These are phyloP conservation scores for Athelia psychrophila DNA, from an alignment of 1,284 basidiomycete species.

Conservation along the genomic window DNA sequence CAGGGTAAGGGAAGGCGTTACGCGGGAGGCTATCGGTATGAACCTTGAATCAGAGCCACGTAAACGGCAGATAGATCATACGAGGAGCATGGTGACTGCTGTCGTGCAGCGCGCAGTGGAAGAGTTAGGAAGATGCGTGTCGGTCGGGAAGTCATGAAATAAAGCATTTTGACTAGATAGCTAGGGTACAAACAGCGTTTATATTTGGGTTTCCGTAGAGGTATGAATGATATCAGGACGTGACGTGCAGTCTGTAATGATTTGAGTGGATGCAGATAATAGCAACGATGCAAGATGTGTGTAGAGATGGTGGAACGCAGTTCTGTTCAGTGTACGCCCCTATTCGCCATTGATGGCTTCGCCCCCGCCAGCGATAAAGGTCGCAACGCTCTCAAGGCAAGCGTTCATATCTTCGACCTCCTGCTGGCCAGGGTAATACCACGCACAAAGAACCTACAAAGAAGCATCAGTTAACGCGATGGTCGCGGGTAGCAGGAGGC, in stretches of 20 bases:
- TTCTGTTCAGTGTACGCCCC: too few relatives aligned
- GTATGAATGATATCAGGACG: too few relatives aligned
- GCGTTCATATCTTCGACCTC: constrained; percentile 27
- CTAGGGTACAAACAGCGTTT: too few relatives aligned
- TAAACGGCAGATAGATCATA: constrained; percentile 24
- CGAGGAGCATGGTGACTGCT: constrained; percentile 55
- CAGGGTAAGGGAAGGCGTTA: constrained; percentile 10
- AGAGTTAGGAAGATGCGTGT: constrained; percentile 50
- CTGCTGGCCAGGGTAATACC: constrained; percentile 54
- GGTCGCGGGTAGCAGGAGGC: too few relatives aligned
- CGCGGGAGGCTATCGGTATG: constrained; percentile 12
- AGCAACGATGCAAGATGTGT: too few relatives aligned
- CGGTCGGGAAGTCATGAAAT: constrained; percentile 15
- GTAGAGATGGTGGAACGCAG: too few relatives aligned
- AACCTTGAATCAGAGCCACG: constrained; percentile 10
- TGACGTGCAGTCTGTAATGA: too few relatives aligned
- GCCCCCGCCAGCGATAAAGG: neutral
- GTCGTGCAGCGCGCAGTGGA: constrained; percentile 61
- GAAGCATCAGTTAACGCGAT: neutral
- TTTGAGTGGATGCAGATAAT: too few relatives aligned
- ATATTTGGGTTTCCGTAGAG: too few relatives aligned
- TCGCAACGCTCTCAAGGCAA: constrained; percentile 11
- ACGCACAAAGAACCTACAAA: constrained; percentile 43
- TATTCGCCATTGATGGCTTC: neutral
- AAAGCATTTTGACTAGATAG: too few relatives aligned